Evolutionary conservation across 2,329 filamentous ascomycete species (phyloP).

Genomic region (Diaporthe longicolla): DNA sequence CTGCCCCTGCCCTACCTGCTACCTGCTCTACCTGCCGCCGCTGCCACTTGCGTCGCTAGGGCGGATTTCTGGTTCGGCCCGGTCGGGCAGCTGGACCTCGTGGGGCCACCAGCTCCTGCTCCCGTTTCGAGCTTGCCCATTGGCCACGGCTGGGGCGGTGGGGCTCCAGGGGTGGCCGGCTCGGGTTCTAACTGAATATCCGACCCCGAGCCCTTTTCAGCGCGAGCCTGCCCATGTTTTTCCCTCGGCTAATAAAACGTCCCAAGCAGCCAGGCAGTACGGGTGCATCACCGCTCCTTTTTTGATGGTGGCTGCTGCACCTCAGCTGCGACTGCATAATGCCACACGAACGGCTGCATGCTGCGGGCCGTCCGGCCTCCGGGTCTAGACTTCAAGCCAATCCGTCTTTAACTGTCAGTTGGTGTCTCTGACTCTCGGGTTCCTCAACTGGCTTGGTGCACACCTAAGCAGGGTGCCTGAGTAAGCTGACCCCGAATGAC

Average conservation of each 20-base stretch:
- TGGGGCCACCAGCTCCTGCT: background rate
- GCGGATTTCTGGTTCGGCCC: slow-evolving; percentile 31
- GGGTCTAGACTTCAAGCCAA: background rate
- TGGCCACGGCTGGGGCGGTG: background rate
- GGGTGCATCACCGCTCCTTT: too few relatives aligned
- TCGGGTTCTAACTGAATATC: slow-evolving; percentile 32
- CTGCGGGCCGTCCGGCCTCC: background rate
- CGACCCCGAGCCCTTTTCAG: slow-evolving; percentile 13
- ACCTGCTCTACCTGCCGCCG: background rate
- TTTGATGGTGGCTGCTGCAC: too few relatives aligned
- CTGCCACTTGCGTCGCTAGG: slow-evolving; percentile 4
- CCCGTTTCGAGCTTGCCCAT: background rate
- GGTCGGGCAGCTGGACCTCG: slow-evolving; percentile 32
- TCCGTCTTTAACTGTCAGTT: too few relatives aligned
- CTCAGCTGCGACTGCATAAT: background rate
- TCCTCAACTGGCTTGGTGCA: too few relatives aligned
- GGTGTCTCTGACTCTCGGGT: too few relatives aligned
- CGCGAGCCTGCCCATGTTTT: background rate
- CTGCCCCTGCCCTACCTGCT: background rate
- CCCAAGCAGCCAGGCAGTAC: background rate
- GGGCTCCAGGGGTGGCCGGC: slow-evolving; percentile 8
- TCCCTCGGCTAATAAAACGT: slow-evolving; percentile 9
- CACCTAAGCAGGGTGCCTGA: background rate
- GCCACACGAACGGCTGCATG: slow-evolving; percentile 7
- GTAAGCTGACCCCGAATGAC: too few relatives aligned